Evolutionary conservation across 1,139 yeast genomes (phyloP).

Genomic region (Magnusiomyces paraingens): DNA sequence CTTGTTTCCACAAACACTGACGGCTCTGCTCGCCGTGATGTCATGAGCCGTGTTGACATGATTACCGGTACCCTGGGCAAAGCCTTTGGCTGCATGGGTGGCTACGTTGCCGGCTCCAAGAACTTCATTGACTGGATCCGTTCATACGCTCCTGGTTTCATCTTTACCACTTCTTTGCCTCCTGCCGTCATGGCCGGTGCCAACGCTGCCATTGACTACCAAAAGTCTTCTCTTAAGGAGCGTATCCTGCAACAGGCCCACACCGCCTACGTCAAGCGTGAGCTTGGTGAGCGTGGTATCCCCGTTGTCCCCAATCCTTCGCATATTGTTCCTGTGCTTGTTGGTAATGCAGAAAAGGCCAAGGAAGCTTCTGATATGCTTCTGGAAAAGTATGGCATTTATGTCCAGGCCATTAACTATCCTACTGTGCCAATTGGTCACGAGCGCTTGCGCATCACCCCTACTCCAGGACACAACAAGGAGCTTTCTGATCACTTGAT

Average conservation of each 20-base stretch:
- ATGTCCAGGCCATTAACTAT: slow-evolving; percentile 96
- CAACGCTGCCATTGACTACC: slow-evolving; percentile 76
- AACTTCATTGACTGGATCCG: slow-evolving; percentile 89
- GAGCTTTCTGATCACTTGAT: slow-evolving; percentile 71
- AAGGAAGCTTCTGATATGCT: slow-evolving; percentile 85
- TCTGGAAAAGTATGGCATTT: slow-evolving; percentile 75
- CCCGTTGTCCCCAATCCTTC: slow-evolving; percentile 98
- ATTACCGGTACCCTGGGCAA: slow-evolving; percentile 96
- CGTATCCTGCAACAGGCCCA: slow-evolving; percentile 81
- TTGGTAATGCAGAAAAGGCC: slow-evolving; percentile 91
- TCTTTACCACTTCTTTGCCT: slow-evolving; percentile 92
- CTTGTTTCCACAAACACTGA: slow-evolving; percentile 34
- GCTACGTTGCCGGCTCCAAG: slow-evolving; percentile 87
- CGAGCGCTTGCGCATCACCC: slow-evolving; percentile 93
- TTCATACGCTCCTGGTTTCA: slow-evolving; percentile 95
- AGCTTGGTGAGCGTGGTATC: slow-evolving; percentile 63
- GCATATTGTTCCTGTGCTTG: slow-evolving; percentile 90
- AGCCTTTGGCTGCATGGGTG: slow-evolving; percentile 96
- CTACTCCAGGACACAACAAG: slow-evolving; percentile 91
- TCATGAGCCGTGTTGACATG: slow-evolving; percentile 89
- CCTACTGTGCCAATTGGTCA: slow-evolving; percentile 97
- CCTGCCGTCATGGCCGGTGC: slow-evolving; percentile 99
- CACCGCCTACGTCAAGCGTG: slow-evolving; percentile 76
- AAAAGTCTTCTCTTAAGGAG: slow-evolving; percentile 67
- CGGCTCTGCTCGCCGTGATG: slow-evolving; percentile 39